phyloP scores from a whole-genome alignment of 129 eudicot species.

The Helianthus tuberosus region DNA sequence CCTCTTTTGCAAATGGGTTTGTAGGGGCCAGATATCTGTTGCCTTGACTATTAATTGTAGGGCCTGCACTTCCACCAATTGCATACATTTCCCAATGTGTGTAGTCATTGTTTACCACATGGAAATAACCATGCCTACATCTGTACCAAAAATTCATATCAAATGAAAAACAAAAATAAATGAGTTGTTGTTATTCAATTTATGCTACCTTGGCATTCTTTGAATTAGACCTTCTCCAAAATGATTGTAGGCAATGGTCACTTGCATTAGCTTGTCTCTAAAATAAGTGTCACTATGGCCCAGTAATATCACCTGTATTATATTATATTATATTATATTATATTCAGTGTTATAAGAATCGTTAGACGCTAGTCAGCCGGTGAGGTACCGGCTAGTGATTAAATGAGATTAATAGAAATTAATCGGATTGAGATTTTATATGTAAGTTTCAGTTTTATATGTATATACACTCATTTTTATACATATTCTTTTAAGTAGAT shows the following conservation, averaged over 20 bases:
- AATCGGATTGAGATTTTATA: too few species aligned
- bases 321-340: not conserved
- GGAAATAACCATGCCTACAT: slow-evolving; percentile 96
- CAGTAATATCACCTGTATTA: slow-evolving; percentile 78
- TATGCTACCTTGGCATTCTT: slow-evolving; percentile 93
- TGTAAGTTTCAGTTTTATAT: too few species aligned
- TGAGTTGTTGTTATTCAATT: not conserved
- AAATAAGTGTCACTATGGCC: slow-evolving; percentile 85
- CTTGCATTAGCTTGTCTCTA: slow-evolving; percentile 93
- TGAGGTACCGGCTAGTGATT: too few species aligned
- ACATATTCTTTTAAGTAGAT: too few species aligned
- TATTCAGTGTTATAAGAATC: too few species aligned
- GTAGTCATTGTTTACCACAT: slow-evolving; percentile 97
- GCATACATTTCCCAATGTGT: slow-evolving; percentile 99
- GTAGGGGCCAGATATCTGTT: slow-evolving; percentile 84
- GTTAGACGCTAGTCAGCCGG: too few species aligned
- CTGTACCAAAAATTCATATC: slow-evolving; percentile 33
- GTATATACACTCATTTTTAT: too few species aligned
- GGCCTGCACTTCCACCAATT: slow-evolving; percentile 90
- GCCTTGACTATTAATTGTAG: slow-evolving; percentile 95
- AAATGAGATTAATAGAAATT: too few species aligned
- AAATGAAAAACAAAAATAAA: not conserved
- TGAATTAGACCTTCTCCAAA: slow-evolving; percentile 94
- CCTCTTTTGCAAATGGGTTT: slow-evolving; percentile 91
- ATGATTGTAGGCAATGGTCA: slow-evolving; percentile 89